phyloP scores from a whole-genome alignment of 805 yeast genomes.

The Starmerella roubikii region DNA sequence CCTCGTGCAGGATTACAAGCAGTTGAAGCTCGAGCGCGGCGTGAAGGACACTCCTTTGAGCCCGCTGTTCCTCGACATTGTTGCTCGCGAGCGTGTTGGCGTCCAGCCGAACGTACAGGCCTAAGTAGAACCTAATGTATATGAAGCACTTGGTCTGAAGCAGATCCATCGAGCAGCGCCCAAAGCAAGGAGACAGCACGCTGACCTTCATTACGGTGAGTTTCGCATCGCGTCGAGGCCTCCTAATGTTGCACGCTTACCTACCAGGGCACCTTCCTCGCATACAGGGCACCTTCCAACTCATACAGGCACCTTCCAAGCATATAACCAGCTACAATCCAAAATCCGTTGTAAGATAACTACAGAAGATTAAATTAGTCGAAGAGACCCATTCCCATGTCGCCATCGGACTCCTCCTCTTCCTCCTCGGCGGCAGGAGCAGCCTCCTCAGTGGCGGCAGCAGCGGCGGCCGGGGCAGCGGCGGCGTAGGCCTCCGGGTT shows the following conservation, averaged over 20 bases:
- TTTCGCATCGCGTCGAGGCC: too few species aligned
- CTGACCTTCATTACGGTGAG: too few species aligned
- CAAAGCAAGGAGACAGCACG: too few species aligned
- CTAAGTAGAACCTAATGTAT: slow-evolving; percentile 7
- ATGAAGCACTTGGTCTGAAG: not conserved
- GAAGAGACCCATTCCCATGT: slow-evolving; percentile 78
- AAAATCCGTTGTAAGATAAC: too few species aligned
- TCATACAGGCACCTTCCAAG: too few species aligned
- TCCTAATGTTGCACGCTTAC: too few species aligned
- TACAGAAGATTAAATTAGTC: slow-evolving; percentile 73
- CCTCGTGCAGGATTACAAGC: slow-evolving; percentile 47
- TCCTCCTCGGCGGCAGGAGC: slow-evolving; percentile 64
- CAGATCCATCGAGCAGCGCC: too few species aligned
- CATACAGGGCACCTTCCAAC: too few species aligned
- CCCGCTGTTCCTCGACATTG: slow-evolving; percentile 30
- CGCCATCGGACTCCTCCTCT: slow-evolving; percentile 52
- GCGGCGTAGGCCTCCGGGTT: slow-evolving; percentile 99
- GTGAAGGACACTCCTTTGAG: slow-evolving; percentile 29
- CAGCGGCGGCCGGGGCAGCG: slow-evolving; percentile 95
- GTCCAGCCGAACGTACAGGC: slow-evolving; percentile 30
- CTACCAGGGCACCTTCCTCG: too few species aligned
- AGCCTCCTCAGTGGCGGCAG: slow-evolving; percentile 49
- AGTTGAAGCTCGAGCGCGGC: slow-evolving; percentile 31
- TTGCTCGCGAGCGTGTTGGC: slow-evolving; percentile 32
- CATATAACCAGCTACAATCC: too few species aligned